Conservation (phyloP, 2,329 filamentous ascomycete species). For the Aspergillus fumigatus region DNA sequence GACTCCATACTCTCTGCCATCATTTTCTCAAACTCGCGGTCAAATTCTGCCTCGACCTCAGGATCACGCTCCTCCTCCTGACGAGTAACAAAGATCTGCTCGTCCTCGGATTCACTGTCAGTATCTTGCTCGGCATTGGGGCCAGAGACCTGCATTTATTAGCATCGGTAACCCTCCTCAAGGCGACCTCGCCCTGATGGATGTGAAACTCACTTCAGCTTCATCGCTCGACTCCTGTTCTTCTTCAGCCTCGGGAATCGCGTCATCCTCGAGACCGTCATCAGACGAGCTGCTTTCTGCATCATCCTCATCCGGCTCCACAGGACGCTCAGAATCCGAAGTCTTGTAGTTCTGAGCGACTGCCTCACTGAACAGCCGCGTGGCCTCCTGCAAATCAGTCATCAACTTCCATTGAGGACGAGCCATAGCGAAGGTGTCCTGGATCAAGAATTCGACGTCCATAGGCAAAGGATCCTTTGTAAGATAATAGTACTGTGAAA, state of each 20-base stretch:
- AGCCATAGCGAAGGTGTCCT: conserved; percentile 81
- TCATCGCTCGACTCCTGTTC: conserved; percentile 50
- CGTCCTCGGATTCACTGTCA: conserved; percentile 64
- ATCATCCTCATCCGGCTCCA: conserved; percentile 71
- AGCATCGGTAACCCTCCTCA: neutral
- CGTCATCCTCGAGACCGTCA: conserved; percentile 65
- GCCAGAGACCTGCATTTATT: conserved; percentile 33
- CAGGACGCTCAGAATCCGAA: conserved; percentile 63
- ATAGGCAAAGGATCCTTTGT: conserved; percentile 87
- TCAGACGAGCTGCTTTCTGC: conserved; percentile 69
- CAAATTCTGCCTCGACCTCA: conserved; percentile 93
- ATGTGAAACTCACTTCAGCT: conserved; percentile 32
- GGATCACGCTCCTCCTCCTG: conserved; percentile 88
- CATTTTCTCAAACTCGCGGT: conserved; percentile 95
- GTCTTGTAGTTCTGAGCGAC: conserved; percentile 84
- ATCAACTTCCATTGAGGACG: conserved; percentile 91
- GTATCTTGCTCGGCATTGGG: conserved; percentile 44
- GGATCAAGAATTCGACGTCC: conserved; percentile 95
- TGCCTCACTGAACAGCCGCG: conserved; percentile 78
- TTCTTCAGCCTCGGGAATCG: conserved; percentile 52
- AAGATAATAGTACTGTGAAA: conserved; percentile 79
- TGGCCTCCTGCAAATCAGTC: conserved; percentile 74
- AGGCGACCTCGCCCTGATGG: neutral
- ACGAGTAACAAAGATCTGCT: conserved; percentile 85
- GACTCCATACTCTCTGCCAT: conserved; percentile 97